Conservation (phyloP, 2,329 filamentous ascomycete species). For the Diaporthe caulivora region DNA sequence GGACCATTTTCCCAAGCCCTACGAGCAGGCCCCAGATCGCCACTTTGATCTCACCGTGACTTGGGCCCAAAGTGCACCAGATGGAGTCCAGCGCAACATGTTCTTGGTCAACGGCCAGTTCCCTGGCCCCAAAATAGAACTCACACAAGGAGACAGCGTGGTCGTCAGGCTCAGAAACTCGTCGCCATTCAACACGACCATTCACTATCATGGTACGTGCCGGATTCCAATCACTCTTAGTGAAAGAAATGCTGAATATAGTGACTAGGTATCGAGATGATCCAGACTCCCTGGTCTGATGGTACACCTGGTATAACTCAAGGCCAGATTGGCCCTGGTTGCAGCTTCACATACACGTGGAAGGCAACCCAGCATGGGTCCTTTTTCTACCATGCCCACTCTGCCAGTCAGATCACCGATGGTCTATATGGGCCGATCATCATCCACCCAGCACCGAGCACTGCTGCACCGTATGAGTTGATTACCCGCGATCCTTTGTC, state of each 20-base stretch:
- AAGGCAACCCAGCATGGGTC: not conserved
- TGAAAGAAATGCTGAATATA: not conserved
- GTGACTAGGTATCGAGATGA: not conserved
- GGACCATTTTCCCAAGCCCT: not conserved
- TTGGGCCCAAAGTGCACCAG: not conserved
- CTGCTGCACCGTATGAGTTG: not conserved
- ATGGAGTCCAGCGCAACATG: not conserved
- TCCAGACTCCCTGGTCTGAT: not conserved
- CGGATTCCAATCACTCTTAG: not conserved
- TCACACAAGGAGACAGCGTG: not conserved
- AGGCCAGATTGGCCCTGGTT: not conserved
- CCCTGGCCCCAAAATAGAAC: not conserved
- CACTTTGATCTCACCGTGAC: not conserved
- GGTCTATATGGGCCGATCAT: not conserved
- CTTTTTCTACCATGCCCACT: conserved; percentile 1
- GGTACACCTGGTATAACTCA: not conserved
- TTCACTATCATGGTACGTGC: not conserved
- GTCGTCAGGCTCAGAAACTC: not conserved
- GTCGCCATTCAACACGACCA: not conserved
- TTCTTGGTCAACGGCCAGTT: not conserved
- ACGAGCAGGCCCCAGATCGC: not conserved
- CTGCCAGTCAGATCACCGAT: not conserved
- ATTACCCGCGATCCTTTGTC: not conserved
- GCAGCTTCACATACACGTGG: not conserved
- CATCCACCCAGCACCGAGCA: not conserved